Base-by-base conservation (phyloP, 164 flowering plant genomes). In the Tetrastigma voinierianum region DNA sequence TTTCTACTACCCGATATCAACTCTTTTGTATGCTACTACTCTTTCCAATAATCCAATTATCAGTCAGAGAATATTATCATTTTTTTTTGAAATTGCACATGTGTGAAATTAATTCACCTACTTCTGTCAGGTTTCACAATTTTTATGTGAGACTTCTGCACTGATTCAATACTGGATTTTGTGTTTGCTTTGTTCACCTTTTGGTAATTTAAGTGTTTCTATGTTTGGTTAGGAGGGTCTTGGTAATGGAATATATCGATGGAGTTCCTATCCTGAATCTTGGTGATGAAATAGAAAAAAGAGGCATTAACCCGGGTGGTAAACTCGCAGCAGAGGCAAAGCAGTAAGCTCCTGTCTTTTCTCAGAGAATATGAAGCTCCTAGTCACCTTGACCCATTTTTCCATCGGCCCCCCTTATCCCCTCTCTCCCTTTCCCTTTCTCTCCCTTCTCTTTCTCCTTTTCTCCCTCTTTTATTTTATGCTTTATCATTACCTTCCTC, bases 221-320 rank as follows among this genome's bases (percentile, higher is more conserved):
- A 60, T 68, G 40, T 59, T 65, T 73, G 46, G 32, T 32, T 69
- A 95, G 98, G 91, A 90, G 77, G 81, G 92, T 84, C 69, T 80
- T 95, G 59, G 86, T 91, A 51, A 95, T 95, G 97, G 98, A 95
- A 67, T 91, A 84, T 66, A 86, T 95, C 57, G 90, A 95, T 74
- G 98, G 97, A 64, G 81, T 80, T 62, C 98, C 97, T 53, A 90
- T 95, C 69, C 65, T 95, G 77, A 85, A 84, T 56, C 96, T 95
- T 71, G 96, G 93, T 14, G 88, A 89, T 67, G 98, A 90, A 75
- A 91, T 95, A 16, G 94, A 88, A 65, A 91, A 87, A 68, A 80
- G 96, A 81, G 98, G 97, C 74, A 83, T 91, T 70, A 73, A 89
- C n/a, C 94, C 96, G 48, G 74, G 64, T 77, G 86, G 97, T 74